These are phyloP conservation scores for Aegilops tauschii DNA, from an alignment of 176 grass and related monocot genomes.

Conservation along the genomic window DNA sequence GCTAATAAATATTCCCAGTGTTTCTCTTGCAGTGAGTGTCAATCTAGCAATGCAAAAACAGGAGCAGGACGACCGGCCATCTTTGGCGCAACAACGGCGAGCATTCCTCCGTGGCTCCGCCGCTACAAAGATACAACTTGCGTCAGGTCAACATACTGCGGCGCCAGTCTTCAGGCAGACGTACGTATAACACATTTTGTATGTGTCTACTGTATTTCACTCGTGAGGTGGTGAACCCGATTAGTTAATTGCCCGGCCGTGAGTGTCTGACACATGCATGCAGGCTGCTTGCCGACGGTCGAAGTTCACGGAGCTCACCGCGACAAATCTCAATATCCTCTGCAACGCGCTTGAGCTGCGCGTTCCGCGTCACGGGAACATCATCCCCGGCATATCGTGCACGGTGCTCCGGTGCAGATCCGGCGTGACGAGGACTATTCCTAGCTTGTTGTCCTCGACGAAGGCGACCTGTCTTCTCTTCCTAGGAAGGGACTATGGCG, in stretches of 20 bases:
- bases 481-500: slow-evolving; percentile 43
- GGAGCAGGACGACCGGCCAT: background rate
- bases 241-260: background rate
- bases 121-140: background rate
- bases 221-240: background rate
- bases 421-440: slow-evolving; percentile 23
- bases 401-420: slow-evolving; percentile 57
- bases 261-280: too few species aligned
- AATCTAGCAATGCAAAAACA: background rate
- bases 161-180: background rate
- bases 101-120: background rate
- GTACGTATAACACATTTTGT: background rate
- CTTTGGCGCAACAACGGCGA: background rate
- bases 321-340: slow-evolving; percentile 61
- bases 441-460: background rate
- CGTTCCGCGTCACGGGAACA: slow-evolving; percentile 36
- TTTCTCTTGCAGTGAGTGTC: background rate
- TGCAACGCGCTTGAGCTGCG: slow-evolving; percentile 48
- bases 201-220: background rate
- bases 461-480: slow-evolving; percentile 58
- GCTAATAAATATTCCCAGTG: background rate
- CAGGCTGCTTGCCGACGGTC: background rate
- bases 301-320: slow-evolving; percentile 70
- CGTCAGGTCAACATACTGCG: background rate
- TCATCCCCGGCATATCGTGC: slow-evolving; percentile 53